Conservation (phyloP, 129 eudicot genomes). For the Chrysanthemum lavandulifolium region DNA sequence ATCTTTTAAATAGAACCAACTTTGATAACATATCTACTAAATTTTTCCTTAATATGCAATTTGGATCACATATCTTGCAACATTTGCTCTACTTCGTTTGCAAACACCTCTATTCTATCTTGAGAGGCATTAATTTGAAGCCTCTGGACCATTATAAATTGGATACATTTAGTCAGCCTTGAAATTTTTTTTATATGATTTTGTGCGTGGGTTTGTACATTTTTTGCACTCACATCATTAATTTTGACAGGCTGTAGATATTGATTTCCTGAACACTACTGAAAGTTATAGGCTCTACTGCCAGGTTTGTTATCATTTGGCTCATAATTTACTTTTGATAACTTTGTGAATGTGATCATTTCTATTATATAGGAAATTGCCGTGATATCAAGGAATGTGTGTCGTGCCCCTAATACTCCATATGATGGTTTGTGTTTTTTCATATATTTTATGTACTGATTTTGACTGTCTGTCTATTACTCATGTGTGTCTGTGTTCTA, state of each 20-base stretch:
- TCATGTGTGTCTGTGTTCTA: background rate
- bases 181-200: no score
- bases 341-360: background rate
- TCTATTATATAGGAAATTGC: slow-evolving; percentile 69
- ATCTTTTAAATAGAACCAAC: no score
- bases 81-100: no score
- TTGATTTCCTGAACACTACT: slow-evolving; percentile 82
- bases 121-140: no score
- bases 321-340: no score
- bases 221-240: slow-evolving; percentile 11
- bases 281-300: slow-evolving; percentile 87
- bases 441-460: background rate
- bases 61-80: no score
- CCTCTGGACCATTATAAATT: no score
- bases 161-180: no score
- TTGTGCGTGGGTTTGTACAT: background rate
- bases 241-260: slow-evolving; percentile 55
- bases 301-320: slow-evolving; percentile 46
- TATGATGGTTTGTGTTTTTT: slow-evolving; percentile 68
- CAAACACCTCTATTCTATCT: no score
- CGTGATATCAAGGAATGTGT: slow-evolving; percentile 89
- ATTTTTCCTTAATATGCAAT: no score
- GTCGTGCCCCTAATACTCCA: slow-evolving; percentile 98
- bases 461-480: background rate
- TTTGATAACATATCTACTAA: no score